These are phyloP conservation scores for Fistulina hepatica DNA, from an alignment of 1,284 basidiomycete genomes.

Conservation along the genomic window DNA sequence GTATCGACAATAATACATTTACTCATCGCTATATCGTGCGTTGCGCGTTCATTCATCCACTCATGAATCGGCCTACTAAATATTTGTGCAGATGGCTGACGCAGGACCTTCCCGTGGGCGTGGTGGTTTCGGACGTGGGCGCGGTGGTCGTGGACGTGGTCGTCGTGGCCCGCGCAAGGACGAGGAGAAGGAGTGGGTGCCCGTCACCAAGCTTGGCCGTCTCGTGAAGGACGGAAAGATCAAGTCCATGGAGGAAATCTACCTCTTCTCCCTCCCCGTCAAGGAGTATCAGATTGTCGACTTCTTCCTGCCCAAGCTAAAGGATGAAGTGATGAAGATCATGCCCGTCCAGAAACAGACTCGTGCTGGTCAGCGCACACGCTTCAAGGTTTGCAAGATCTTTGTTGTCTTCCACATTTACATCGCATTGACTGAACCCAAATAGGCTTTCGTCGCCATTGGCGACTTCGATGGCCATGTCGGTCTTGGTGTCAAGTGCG, in stretches of 20 bases:
- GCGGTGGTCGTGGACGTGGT: constrained; percentile 75
- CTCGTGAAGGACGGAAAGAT: constrained; percentile 99
- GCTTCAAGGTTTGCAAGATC: too few species aligned
- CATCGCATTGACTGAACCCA: too few species aligned
- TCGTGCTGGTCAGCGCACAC: constrained; percentile 97
- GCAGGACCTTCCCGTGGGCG: constrained; percentile 56
- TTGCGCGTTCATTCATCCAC: too few species aligned
- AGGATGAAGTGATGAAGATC: constrained; percentile 99
- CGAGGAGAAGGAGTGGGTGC: constrained; percentile 99
- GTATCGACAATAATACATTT: too few species aligned
- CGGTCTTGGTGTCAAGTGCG: constrained; percentile 99
- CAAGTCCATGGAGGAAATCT: constrained; percentile 99
- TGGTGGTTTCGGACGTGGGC: constrained; percentile 83
- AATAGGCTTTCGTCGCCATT: constrained; percentile 99
- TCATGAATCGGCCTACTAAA: constrained; percentile 18
- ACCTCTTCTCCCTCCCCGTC: constrained; percentile 99
- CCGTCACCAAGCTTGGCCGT: constrained; percentile 98
- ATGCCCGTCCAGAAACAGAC: constrained; percentile 99
- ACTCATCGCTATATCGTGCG: too few species aligned
- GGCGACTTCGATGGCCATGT: constrained; percentile 98
- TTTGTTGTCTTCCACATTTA: too few species aligned
- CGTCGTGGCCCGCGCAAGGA: constrained; percentile 93
- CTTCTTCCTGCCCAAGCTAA: constrained; percentile 94
- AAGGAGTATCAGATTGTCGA: constrained; percentile 99
- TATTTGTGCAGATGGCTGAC: constrained; percentile 55